These are phyloP conservation scores for Przewalskia tangutica DNA, from an alignment of 257 asterid species.

Conservation along the genomic window DNA sequence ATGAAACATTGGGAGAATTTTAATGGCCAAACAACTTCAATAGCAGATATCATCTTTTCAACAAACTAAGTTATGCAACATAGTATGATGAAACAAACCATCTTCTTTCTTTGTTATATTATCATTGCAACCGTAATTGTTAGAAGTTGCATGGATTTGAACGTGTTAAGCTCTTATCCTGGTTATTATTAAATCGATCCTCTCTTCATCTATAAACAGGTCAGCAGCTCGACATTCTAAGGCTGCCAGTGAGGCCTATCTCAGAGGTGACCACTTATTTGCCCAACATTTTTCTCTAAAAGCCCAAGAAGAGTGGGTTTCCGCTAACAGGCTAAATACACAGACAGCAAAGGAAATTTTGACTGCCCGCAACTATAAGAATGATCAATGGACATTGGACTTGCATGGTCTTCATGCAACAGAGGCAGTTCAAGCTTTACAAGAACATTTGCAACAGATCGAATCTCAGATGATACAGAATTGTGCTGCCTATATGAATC, in stretches of 20 bases:
- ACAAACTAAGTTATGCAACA: background rate
- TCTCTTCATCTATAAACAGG: slow-evolving; percentile 29
- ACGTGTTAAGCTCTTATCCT: background rate
- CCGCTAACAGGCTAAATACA: slow-evolving; percentile 59
- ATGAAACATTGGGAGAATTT: background rate
- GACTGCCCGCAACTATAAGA: slow-evolving; percentile 42
- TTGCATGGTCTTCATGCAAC: slow-evolving; percentile 91
- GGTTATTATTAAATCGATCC: background rate
- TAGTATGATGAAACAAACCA: background rate
- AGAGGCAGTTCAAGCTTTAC: slow-evolving; percentile 83
- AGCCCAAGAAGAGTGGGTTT: slow-evolving; percentile 73
- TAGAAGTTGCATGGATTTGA: background rate
- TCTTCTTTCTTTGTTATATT: background rate
- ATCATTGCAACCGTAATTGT: background rate
- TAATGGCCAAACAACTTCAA: background rate
- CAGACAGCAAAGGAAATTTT: slow-evolving; percentile 80
- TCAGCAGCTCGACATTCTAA: slow-evolving; percentile 72
- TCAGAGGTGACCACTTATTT: slow-evolving; percentile 63
- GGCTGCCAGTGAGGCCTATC: slow-evolving; percentile 61
- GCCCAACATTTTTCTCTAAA: slow-evolving; percentile 51
- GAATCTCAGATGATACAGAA: slow-evolving; percentile 38
- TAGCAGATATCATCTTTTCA: background rate
- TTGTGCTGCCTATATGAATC: slow-evolving; percentile 6
- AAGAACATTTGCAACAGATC: slow-evolving; percentile 46
- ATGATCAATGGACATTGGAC: slow-evolving; percentile 75